Conservation (phyloP, 305 asterid genomes). For the Solanum hybrid region DNA sequence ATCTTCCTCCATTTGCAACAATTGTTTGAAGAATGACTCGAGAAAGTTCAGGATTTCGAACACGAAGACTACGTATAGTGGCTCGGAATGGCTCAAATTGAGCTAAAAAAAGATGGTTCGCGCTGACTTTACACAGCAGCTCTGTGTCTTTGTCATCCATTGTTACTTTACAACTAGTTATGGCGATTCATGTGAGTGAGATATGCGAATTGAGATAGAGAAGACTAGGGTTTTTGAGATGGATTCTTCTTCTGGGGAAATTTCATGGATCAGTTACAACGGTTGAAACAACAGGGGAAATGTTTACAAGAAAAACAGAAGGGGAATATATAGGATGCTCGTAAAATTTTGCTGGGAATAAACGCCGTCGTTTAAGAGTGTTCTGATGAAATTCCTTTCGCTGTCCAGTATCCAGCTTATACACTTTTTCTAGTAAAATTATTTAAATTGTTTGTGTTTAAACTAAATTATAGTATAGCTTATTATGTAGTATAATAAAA, state of each 20-base stretch:
- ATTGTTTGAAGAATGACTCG: slow-evolving; percentile 70
- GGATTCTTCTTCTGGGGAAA: background rate
- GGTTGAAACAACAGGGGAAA: background rate
- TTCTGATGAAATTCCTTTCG: too few species aligned
- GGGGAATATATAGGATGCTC: background rate
- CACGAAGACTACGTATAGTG: slow-evolving; percentile 59
- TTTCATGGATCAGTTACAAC: background rate
- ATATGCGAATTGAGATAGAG: background rate
- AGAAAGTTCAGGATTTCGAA: slow-evolving; percentile 62
- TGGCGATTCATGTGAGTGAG: background rate
- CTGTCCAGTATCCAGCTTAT: too few species aligned
- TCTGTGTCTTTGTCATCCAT: slow-evolving; percentile 77
- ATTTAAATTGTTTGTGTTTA: background rate
- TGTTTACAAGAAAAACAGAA: background rate
- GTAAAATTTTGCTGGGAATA: background rate
- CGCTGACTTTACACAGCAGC: slow-evolving; percentile 53
- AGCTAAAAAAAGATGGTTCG: slow-evolving; percentile 73
- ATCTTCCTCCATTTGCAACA: slow-evolving; percentile 57
- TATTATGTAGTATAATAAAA: too few species aligned
- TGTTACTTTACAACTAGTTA: background rate
- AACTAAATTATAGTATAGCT: background rate
- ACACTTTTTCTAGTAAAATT: too few species aligned
- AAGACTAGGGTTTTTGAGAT: background rate
- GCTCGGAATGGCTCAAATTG: slow-evolving; percentile 97
- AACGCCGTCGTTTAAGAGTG: background rate